Conservation (phyloP, 495 filamentous ascomycete genomes). For the Thermothielavioides terrestris region DNA sequence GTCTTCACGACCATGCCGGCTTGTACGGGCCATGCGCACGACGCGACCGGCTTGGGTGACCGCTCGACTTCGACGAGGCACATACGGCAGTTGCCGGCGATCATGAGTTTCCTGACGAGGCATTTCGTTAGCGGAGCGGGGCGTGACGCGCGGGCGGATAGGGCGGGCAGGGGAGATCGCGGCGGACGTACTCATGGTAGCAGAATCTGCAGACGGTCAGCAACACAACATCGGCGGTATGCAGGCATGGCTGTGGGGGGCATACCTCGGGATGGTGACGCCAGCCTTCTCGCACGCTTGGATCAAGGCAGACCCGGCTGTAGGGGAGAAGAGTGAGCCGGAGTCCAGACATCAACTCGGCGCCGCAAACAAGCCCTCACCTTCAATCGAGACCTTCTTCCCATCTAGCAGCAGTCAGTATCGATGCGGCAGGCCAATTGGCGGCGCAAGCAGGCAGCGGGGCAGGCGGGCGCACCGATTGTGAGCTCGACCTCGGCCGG, state of each 20-base stretch:
- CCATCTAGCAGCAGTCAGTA: slow-evolving; percentile 58
- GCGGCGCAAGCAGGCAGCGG: background rate
- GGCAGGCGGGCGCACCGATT: slow-evolving; percentile 55
- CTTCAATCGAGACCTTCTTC: slow-evolving; percentile 92
- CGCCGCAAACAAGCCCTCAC: slow-evolving; percentile 36
- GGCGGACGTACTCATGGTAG: slow-evolving; percentile 76
- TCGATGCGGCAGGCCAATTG: slow-evolving; percentile 11
- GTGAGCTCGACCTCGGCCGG: slow-evolving; percentile 90
- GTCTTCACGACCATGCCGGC: slow-evolving; percentile 99
- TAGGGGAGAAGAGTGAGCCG: too few relatives aligned
- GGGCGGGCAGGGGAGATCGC: slow-evolving; percentile 4
- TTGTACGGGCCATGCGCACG: slow-evolving; percentile 97
- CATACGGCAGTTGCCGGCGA: slow-evolving; percentile 99
- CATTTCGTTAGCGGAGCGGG: slow-evolving; percentile 25
- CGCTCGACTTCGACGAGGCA: slow-evolving; percentile 96
- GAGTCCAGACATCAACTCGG: slow-evolving; percentile 20
- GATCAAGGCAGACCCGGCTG: slow-evolving; percentile 87
- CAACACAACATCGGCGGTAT: background rate
- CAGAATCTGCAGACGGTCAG: slow-evolving; percentile 70
- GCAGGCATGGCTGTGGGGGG: background rate
- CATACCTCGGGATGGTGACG: slow-evolving; percentile 73
- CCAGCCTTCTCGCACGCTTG: slow-evolving; percentile 99
- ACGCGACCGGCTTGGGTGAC: slow-evolving; percentile 92
- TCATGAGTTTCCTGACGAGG: slow-evolving; percentile 75
- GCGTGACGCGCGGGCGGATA: too few relatives aligned